Base-by-base conservation (phyloP, 805 yeast species). In the Blastobotrys parvus region DNA sequence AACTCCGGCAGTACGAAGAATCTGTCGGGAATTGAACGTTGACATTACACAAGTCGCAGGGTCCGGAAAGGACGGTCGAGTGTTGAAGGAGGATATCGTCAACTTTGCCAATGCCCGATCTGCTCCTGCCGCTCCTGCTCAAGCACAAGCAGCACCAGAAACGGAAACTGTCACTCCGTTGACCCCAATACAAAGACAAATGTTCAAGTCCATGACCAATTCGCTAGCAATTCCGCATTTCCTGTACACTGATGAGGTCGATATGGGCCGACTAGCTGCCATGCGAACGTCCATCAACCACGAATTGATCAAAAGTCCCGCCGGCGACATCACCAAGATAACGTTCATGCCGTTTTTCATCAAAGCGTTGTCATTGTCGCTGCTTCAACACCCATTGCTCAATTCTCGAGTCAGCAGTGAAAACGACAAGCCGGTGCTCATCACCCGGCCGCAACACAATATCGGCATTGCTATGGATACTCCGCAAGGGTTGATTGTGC, bases 381-480 rank as follows among this genome's bases (percentile, higher is more conserved):
- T 60, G 23, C 35, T 23, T 10, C 46, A 56, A 38, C 56, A 45
- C 47, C 65, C 65, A 4, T 27, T 53, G 18, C 52, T 57, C 19
- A 60, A 60, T 42, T 47, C 61, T 23, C 45, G 50, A 30, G 54
- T 60, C 2, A 21, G 35, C 13, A 49, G 44, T 27, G 52, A 48
- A 18, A 39, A 33, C 8, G 48, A 45, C 35, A 49, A 46, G 22
- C 62, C 63, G 2, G 31, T 43, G 13, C 41, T 60, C 5, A 45
- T 56, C 35, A 39, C 38, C 42, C 51, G 63, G 5, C 43, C 50
- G 2, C 22, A 39, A 21, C 65, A 60, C 46, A 60, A 60, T 40
- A 59, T 60, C 32, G 57, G 61, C 17, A 48, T 60, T 17, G 65
- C 65, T 20, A 60, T 60, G 61, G 62, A 57, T 42, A 60, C 64